phyloP scores from a whole-genome alignment of 306 rosid species.

The Corylus americana region DNA sequence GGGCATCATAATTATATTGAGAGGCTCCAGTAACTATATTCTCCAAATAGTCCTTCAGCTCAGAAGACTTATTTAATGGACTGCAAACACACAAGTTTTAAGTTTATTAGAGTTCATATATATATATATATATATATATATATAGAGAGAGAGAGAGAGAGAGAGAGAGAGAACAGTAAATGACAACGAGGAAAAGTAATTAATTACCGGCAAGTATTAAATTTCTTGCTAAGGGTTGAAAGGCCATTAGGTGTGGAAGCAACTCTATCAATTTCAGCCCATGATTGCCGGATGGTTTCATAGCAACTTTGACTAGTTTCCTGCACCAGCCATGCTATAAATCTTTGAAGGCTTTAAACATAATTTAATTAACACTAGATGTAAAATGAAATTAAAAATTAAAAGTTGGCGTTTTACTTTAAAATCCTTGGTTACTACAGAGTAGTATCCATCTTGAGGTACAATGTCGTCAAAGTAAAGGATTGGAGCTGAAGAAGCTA shows the following conservation, averaged over 20 bases:
- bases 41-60: conserved; percentile 34
- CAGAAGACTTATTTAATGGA: conserved; percentile 15
- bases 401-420: conserved; percentile 35
- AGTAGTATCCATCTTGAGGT: conserved; percentile 48
- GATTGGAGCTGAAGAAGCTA: conserved; percentile 84
- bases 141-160: too few species aligned
- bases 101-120: neutral
- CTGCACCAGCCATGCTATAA: conserved; percentile 24
- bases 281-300: conserved; percentile 47
- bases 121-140: too few species aligned
- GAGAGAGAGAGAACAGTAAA: too few species aligned
- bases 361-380: neutral
- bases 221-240: conserved; percentile 43
- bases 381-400: neutral
- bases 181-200: neutral
- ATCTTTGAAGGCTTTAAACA: neutral
- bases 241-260: conserved; percentile 44
- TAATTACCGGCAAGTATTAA: conserved; percentile 52
- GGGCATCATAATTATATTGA: conserved; percentile 32
- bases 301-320: conserved; percentile 57
- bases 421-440: conserved; percentile 59
- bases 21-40: conserved; percentile 13
- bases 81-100: neutral
- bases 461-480: conserved; percentile 62
- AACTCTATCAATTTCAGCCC: conserved; percentile 56